These are phyloP conservation scores for Leishmania braziliensis DNA, from an alignment of 208 protist species.

Conservation along the genomic window DNA sequence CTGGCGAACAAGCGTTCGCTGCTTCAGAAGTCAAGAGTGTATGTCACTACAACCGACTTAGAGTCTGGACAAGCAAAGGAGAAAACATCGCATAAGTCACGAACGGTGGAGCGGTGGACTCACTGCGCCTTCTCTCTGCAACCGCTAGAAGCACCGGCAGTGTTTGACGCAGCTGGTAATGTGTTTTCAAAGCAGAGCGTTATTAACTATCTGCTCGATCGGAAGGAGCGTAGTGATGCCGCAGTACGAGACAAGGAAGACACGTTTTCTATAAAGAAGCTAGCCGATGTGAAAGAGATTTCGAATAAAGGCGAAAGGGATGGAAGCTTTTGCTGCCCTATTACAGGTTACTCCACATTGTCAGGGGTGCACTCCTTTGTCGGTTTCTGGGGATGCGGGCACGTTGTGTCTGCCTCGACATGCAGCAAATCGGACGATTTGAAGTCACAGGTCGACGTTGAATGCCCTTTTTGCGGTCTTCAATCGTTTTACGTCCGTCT, in stretches of 20 bases:
- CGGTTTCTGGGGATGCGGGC: conserved; percentile 82
- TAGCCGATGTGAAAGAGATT: conserved; percentile 67
- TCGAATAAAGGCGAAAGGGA: conserved; percentile 31
- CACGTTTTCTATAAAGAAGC: conserved; percentile 27
- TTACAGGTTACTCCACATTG: conserved; percentile 51
- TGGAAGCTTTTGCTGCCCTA: conserved; percentile 55
- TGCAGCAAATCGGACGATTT: conserved; percentile 9
- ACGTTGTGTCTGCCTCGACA: conserved; percentile 53
- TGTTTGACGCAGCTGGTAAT: conserved; percentile 66
- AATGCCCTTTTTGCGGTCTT: conserved; percentile 47
- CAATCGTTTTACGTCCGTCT: conserved; percentile 47
- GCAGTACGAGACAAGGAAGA: background rate
- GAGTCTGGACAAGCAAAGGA: conserved; percentile 15
- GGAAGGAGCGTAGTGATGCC: conserved; percentile 14
- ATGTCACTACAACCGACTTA: conserved; percentile 35
- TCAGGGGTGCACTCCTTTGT: conserved; percentile 64
- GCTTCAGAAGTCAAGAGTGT: conserved; percentile 53
- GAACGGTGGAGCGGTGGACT: conserved; percentile 42
- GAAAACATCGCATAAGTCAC: conserved; percentile 27
- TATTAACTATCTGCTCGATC: conserved; percentile 48
- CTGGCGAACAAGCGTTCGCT: conserved; percentile 77
- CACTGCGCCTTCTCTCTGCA: conserved; percentile 67
- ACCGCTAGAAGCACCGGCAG: conserved; percentile 54
- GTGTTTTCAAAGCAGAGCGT: conserved; percentile 73
- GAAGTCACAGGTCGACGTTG: conserved; percentile 15